phyloP scores from a whole-genome alignment of 345 rosid species.

The Eutrema heterophyllum region DNA sequence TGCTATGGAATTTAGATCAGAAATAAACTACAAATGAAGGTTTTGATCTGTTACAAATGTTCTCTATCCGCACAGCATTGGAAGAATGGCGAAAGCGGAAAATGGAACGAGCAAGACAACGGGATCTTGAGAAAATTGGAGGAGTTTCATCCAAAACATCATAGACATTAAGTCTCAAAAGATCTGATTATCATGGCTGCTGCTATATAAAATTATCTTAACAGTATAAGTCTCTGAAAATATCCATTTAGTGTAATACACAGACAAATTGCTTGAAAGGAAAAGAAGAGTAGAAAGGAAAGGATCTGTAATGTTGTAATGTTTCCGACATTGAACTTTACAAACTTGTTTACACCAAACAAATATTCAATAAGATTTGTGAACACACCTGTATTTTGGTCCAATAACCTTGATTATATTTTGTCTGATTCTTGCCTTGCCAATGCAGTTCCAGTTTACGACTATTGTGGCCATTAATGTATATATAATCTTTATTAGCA shows the following conservation, averaged over 20 bases:
- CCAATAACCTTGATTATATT: neutral
- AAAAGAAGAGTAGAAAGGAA: neutral
- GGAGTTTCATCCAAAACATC: slow-evolving; percentile 39
- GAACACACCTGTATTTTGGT: neutral
- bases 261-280: neutral
- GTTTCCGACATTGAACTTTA: neutral
- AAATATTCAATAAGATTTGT: neutral
- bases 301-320: neutral
- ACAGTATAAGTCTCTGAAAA: neutral
- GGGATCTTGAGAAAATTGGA: slow-evolving; percentile 62
- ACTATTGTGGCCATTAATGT: neutral
- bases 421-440: neutral
- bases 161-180: neutral
- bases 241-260: neutral
- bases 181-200: neutral
- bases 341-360: neutral
- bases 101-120: slow-evolving; percentile 78
- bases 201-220: neutral
- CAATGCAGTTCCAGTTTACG: neutral
- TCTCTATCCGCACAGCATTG: slow-evolving; percentile 42
- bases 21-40: neutral
- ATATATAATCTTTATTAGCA: too few relatives aligned
- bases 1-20: neutral
- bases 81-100: slow-evolving; percentile 92
- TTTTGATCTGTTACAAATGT: slow-evolving; percentile 1